These are phyloP conservation scores for Xanthoconium purpureum DNA, from an alignment of 768 basidiomycete species.

Conservation along the genomic window DNA sequence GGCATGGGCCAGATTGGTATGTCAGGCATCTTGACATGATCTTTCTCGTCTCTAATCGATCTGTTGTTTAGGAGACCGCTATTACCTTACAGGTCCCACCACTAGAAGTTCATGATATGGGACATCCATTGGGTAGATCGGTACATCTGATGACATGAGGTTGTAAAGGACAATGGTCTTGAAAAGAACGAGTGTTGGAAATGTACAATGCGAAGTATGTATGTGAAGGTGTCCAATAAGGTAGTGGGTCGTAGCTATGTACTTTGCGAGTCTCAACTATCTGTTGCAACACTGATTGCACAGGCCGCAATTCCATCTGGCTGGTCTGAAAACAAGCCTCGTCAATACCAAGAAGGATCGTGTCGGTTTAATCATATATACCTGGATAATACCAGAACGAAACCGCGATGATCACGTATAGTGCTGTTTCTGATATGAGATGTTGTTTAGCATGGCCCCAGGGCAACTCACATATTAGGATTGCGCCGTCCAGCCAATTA, in stretches of 20 bases:
- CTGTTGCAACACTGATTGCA: background rate
- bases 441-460: background rate
- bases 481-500: slow-evolving; percentile 81
- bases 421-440: slow-evolving; percentile 35
- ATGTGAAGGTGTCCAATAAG: background rate
- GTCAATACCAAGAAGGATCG: background rate
- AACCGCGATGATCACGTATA: slow-evolving; percentile 71
- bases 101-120: background rate
- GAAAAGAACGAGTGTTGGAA: slow-evolving; percentile 13
- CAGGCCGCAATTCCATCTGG: slow-evolving; percentile 22
- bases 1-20: slow-evolving; percentile 87
- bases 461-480: slow-evolving; percentile 58
- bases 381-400: slow-evolving; percentile 63
- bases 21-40: slow-evolving; percentile 10
- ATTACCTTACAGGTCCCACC: slow-evolving; percentile 35
- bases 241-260: slow-evolving; percentile 5
- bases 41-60: background rate
- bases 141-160: background rate
- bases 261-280: background rate
- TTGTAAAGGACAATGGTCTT: slow-evolving; percentile 9
- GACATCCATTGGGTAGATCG: slow-evolving; percentile 5
- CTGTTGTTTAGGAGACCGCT: slow-evolving; percentile 36
- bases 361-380: slow-evolving; percentile 3
- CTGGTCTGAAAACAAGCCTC: slow-evolving; percentile 17
- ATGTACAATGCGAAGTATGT: slow-evolving; percentile 14